Evolutionary conservation across 2,329 filamentous ascomycete species (phyloP).

Genomic region (Pseudogymnoascus verrucosus): DNA sequence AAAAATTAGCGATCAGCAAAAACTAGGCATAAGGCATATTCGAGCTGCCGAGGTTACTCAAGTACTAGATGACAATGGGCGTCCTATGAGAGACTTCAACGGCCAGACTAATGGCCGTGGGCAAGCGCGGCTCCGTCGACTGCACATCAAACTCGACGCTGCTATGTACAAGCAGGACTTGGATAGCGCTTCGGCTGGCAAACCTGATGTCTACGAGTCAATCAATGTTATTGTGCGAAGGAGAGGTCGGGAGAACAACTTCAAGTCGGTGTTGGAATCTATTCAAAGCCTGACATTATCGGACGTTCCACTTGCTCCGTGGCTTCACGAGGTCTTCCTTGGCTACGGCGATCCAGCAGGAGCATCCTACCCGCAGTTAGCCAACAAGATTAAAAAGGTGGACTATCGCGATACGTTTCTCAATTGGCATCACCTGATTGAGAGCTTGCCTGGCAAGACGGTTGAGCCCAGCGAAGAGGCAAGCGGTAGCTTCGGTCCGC

Average conservation of each 20-base stretch:
- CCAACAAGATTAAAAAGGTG: conserved; percentile 68
- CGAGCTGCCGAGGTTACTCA: conserved; percentile 81
- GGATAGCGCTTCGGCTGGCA: conserved; percentile 55
- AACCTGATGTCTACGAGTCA: conserved; percentile 69
- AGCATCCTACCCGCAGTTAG: conserved; percentile 75
- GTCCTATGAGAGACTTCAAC: conserved; percentile 56
- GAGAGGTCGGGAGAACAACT: conserved; percentile 89
- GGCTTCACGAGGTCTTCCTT: conserved; percentile 96
- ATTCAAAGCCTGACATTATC: conserved; percentile 80
- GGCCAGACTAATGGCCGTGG: conserved; percentile 55
- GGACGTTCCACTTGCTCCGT: conserved; percentile 76
- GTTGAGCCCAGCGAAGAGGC: conserved; percentile 70
- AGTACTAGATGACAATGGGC: conserved; percentile 77
- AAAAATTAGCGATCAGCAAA: conserved; percentile 44
- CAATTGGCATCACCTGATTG: conserved; percentile 88
- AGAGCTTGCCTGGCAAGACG: conserved; percentile 79
- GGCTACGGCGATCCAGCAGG: conserved; percentile 89
- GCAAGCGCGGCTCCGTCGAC: conserved; percentile 53
- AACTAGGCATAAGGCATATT: conserved; percentile 60
- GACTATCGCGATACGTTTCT: conserved; percentile 94
- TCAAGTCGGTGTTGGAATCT: conserved; percentile 85
- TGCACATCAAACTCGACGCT: conserved; percentile 77
- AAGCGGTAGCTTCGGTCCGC: conserved; percentile 69
- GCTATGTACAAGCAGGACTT: conserved; percentile 70
- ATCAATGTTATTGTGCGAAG: conserved; percentile 83